Evolutionary conservation across 176 grass and related monocot species (phyloP).

Genomic region (Dendrocalamus sinicus): DNA sequence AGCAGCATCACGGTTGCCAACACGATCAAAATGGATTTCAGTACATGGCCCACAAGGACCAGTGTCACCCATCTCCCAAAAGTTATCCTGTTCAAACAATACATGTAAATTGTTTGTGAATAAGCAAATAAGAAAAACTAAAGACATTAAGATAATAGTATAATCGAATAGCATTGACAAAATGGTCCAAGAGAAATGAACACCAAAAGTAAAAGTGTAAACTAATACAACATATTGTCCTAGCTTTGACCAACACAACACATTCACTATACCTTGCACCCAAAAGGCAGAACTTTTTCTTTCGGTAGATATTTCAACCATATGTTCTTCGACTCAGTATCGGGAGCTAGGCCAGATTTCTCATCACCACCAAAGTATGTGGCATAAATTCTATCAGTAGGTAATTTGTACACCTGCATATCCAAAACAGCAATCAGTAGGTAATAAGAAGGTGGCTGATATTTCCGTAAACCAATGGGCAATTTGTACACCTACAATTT

Average conservation of each 20-base stretch:
- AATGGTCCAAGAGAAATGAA: neutral
- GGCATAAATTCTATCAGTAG: constrained; percentile 84
- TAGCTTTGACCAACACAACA: constrained; percentile 22
- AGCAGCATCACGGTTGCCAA: constrained; percentile 82
- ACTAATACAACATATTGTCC: neutral
- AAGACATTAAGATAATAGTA: neutral
- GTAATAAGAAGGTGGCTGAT: neutral
- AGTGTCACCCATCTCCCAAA: constrained; percentile 98
- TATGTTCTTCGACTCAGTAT: constrained; percentile 66
- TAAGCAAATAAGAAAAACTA: constrained; percentile 11
- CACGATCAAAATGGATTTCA: constrained; percentile 94
- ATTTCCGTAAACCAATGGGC: constrained; percentile 2
- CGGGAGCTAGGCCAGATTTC: constrained; percentile 62
- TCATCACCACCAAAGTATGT: constrained; percentile 97
- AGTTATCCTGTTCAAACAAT: constrained; percentile 70
- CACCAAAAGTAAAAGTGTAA: neutral
- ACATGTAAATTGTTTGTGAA: neutral
- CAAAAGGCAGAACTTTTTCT: constrained; percentile 83
- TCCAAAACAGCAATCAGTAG: constrained; percentile 39
- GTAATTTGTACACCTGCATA: constrained; percentile 86
- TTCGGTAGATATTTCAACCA: constrained; percentile 79
- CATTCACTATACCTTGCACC: constrained; percentile 70
- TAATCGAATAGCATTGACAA: constrained; percentile 12
- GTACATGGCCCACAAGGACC: constrained; percentile 94
- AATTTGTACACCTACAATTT: neutral